Conservation (phyloP, 805 yeast genomes). For the Lipomyces lipofer region DNA sequence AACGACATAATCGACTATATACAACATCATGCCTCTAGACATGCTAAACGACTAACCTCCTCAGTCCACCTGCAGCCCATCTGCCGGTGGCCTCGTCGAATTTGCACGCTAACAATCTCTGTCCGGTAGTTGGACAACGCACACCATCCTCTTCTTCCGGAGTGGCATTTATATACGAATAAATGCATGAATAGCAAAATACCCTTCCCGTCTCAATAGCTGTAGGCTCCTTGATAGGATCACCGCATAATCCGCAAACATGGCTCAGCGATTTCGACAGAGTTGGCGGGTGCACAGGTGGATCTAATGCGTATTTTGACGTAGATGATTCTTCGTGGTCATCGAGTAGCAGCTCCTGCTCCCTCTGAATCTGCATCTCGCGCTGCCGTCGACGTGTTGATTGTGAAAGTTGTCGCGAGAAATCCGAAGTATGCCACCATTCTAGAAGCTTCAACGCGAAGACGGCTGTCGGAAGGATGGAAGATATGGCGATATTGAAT, state of each 20-base stretch:
- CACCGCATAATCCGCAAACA: constrained; percentile 69
- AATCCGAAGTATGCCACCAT: constrained; percentile 87
- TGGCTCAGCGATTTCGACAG: constrained; percentile 32
- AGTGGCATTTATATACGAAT: constrained; percentile 55
- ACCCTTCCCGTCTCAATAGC: constrained; percentile 89
- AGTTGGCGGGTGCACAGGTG: constrained; percentile 26
- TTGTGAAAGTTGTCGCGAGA: constrained; percentile 53
- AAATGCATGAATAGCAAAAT: constrained; percentile 85
- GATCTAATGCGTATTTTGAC: constrained; percentile 36
- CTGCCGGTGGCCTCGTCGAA: constrained; percentile 57
- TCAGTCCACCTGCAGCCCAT: constrained; percentile 69
- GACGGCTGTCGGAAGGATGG: constrained; percentile 75
- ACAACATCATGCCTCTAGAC: too few relatives aligned
- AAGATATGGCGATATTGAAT: constrained; percentile 35
- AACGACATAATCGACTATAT: too few relatives aligned
- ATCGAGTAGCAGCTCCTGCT: constrained; percentile 1
- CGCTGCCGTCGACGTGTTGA: constrained; percentile 22
- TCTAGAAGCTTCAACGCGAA: constrained; percentile 81
- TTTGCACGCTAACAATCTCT: constrained; percentile 66
- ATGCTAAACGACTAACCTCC: constrained; percentile 64
- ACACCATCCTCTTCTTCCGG: constrained; percentile 49
- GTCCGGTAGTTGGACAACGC: constrained; percentile 82
- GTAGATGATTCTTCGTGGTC: constrained; percentile 26
- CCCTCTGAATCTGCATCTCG: constrained; percentile 5
- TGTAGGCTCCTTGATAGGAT: constrained; percentile 72